Percentiles rank a stretch among this genome's conserved stretches.
These are phyloP conservation scores for Gossypium davidsonii DNA, from an alignment of 441 rosid genomes.

Conservation along the genomic window DNA sequence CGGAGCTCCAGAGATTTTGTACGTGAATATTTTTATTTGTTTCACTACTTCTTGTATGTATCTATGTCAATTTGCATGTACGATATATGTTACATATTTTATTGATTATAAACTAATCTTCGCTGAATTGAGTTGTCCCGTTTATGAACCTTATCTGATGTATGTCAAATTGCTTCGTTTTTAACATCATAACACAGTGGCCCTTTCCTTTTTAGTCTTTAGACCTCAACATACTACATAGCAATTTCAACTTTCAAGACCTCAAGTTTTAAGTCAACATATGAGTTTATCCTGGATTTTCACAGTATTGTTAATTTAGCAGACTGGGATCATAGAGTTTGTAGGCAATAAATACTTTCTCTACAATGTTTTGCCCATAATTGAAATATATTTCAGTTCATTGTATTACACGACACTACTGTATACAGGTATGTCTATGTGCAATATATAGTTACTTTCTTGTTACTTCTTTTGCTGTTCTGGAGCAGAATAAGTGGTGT, in stretches of 20 bases:
- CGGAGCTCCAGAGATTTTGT: constrained; percentile 52
- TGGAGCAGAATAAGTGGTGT: constrained; percentile 47
- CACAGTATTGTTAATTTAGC: background rate
- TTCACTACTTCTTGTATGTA: background rate
- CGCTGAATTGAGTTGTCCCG: background rate
- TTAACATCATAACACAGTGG: background rate
- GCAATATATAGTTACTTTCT: background rate
- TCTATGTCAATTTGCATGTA: background rate
- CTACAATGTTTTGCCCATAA: background rate
- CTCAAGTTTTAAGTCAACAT: background rate
- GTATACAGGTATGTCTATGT: background rate
- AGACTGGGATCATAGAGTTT: background rate
- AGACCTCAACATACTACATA: background rate
- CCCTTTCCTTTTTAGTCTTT: background rate
- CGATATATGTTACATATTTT: background rate
- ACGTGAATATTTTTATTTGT: constrained; percentile 16
- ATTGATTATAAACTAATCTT: background rate
- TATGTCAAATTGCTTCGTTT: background rate
- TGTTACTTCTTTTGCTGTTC: background rate
- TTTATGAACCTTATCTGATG: background rate
- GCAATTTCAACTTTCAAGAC: background rate
- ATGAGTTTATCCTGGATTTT: background rate
- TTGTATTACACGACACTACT: background rate
- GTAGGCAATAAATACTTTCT: background rate
- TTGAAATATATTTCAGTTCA: background rate